A percentile compares a stretch with the other conserved stretches of the same genome.
These are phyloP conservation scores for Aspergillus carlsbadensis DNA, from an alignment of 495 filamentous ascomycete genomes.

Conservation along the genomic window DNA sequence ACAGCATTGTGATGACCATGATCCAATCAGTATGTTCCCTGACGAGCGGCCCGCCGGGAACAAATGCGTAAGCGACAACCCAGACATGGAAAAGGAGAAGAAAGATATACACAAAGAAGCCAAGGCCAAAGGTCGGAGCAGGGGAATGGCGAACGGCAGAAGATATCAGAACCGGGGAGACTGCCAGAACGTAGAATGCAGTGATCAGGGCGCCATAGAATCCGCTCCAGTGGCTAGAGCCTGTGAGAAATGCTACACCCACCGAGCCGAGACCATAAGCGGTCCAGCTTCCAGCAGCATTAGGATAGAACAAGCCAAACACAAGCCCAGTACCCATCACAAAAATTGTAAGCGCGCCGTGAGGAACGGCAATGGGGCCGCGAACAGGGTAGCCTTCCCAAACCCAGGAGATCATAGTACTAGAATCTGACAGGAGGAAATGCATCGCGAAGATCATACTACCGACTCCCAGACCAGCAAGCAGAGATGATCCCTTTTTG, in stretches of 20 bases:
- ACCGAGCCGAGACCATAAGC: conserved; percentile 73
- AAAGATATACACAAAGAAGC: conserved; percentile 87
- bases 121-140: conserved; percentile 77
- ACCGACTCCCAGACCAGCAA: conserved; percentile 75
- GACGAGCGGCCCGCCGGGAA: conserved; percentile 92
- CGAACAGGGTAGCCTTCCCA: conserved; percentile 96
- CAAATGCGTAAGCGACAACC: conserved; percentile 98
- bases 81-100: conserved; percentile 93
- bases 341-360: conserved; percentile 80
- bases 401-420: conserved; percentile 99
- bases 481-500: conserved; percentile 64
- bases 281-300: conserved; percentile 74
- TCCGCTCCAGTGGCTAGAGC: conserved; percentile 80
- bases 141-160: conserved; percentile 74
- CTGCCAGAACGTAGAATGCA: conserved; percentile 79
- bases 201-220: conserved; percentile 81
- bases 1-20: conserved; percentile 80
- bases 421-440: conserved; percentile 92
- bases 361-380: conserved; percentile 84
- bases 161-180: conserved; percentile 70
- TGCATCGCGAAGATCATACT: conserved; percentile 90
- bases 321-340: conserved; percentile 85
- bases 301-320: conserved; percentile 70
- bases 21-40: conserved; percentile 96
- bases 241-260: conserved; percentile 78